Conservation (phyloP, 1,139 yeast genomes). For the Diutina siamensis region DNA sequence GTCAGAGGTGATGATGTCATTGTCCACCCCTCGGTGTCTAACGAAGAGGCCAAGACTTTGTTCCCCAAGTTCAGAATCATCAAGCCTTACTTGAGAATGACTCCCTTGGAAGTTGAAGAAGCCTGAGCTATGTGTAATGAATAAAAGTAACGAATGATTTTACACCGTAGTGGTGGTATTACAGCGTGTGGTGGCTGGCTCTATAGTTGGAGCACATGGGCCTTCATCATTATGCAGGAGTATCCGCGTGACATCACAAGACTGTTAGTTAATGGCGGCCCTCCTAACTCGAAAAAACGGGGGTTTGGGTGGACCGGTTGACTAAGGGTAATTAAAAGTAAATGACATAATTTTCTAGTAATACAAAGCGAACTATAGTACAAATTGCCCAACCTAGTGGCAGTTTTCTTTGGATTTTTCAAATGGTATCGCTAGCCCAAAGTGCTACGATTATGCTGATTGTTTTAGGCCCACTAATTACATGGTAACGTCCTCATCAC, state of each 20-base stretch:
- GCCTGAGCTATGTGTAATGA: conserved; percentile 1
- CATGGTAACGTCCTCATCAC: conserved; percentile 3
- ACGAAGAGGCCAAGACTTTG: conserved; percentile 59
- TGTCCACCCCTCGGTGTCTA: conserved; percentile 60
- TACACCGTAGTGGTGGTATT: not conserved
- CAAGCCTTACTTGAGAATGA: conserved; percentile 54
- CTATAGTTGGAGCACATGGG: too few relatives aligned
- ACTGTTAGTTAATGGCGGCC: too few relatives aligned
- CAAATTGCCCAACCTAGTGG: not conserved
- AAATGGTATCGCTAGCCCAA: too few relatives aligned
- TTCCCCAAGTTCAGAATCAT: conserved; percentile 69
- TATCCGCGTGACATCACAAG: not conserved
- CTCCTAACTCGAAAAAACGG: too few relatives aligned
- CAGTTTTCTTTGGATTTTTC: not conserved
- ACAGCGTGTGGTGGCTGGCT: too few relatives aligned
- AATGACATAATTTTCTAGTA: conserved; percentile 1
- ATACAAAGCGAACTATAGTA: conserved; percentile 4
- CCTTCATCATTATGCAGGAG: too few relatives aligned
- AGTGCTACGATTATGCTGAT: too few relatives aligned
- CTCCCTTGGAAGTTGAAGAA: conserved; percentile 6
- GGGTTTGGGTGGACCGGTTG: too few relatives aligned
- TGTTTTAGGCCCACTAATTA: not conserved
- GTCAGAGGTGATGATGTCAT: conserved; percentile 70
- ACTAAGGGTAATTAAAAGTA: too few relatives aligned
- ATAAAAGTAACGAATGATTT: not conserved